These are phyloP conservation scores for Drechslerella dactyloides DNA, from an alignment of 2,329 filamentous ascomycete genomes.

Conservation along the genomic window DNA sequence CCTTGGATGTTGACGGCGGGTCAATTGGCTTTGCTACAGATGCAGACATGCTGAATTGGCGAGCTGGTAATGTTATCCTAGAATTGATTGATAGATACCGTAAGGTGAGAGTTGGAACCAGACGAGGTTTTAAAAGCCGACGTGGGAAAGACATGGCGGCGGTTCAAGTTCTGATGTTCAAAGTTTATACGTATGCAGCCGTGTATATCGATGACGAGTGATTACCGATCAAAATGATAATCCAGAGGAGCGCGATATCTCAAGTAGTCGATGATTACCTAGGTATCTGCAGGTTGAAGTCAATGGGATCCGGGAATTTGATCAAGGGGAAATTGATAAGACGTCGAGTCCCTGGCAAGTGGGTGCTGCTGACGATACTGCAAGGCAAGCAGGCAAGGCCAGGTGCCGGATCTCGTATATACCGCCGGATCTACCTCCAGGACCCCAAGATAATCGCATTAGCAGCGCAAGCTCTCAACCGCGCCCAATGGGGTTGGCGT, in stretches of 20 bases:
- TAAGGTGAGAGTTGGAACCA: neutral
- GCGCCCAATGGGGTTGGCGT: constrained; percentile 10
- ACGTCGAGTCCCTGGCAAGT: too few species aligned
- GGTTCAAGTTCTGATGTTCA: neutral
- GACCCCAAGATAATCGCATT: neutral
- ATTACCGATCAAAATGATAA: neutral
- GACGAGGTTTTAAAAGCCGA: constrained; percentile 27
- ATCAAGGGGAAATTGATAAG: too few species aligned
- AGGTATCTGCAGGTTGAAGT: too few species aligned
- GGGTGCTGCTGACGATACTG: too few species aligned
- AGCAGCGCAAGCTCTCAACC: neutral
- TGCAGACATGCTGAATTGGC: constrained; percentile 23
- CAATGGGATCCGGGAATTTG: too few species aligned
- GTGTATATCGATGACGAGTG: constrained; percentile 4
- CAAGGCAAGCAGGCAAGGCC: too few species aligned
- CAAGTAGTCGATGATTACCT: too few species aligned
- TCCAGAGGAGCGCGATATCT: too few species aligned
- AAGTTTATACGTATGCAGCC: neutral
- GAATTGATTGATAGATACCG: neutral
- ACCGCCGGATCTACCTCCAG: too few species aligned
- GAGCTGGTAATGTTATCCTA: constrained; percentile 5
- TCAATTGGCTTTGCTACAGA: constrained; percentile 3
- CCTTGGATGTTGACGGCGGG: constrained; percentile 27
- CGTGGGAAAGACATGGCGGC: constrained; percentile 16
- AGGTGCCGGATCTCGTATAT: too few species aligned